Base-by-base conservation (phyloP, 345 rosid genomes). In the Bruguiera sexangula region DNA sequence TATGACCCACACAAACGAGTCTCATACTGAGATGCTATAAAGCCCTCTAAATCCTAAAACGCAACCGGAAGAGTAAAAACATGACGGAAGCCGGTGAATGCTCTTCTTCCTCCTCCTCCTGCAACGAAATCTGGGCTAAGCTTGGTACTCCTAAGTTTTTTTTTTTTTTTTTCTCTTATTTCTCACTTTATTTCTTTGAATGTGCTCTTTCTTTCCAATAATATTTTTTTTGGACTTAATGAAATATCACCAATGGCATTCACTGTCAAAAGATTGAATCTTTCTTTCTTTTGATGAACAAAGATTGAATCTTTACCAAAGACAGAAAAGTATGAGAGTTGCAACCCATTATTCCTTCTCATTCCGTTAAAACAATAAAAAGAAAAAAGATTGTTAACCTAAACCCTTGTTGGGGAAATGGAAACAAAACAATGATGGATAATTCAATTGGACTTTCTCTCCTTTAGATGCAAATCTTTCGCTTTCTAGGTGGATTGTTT, bases 81-180 rank as follows among this genome's bases (percentile, higher is more conserved):
- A 30, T 60, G 31, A 57, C 65, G 67, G 89, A 85, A 64, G 59
- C 57, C 69, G 84, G 82, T 4, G 80, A 81, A 69, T 75, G 81
- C 69, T 85, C 29, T 2, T 26, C 27, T 0, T 27, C 88, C 71
- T 63, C 82, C 66, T 70, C 67, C 57, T 81, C 78, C 15, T 62
- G 63, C 31, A 59, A 73, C 48, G 76, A 65, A n/a, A 74, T 81
- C 67, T 85, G 87, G 89, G 89, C 87, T 18, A 85, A 81, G 77
- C 81, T 85, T 11, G 89, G 89, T 85, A 70, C 8, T 29, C 9
- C 48, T 52, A 20, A 8, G 6, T 2, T 15, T 24, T 20, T 22
- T 19, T 7, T 22, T 19, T 7, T 24, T 20, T 22, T 26, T 19
- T 6, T 60, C 51, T 57, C 36, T 48, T 64, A 63, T 13, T 43